phyloP scores from a whole-genome alignment of 768 basidiomycete genomes.

The Chiua virens region DNA sequence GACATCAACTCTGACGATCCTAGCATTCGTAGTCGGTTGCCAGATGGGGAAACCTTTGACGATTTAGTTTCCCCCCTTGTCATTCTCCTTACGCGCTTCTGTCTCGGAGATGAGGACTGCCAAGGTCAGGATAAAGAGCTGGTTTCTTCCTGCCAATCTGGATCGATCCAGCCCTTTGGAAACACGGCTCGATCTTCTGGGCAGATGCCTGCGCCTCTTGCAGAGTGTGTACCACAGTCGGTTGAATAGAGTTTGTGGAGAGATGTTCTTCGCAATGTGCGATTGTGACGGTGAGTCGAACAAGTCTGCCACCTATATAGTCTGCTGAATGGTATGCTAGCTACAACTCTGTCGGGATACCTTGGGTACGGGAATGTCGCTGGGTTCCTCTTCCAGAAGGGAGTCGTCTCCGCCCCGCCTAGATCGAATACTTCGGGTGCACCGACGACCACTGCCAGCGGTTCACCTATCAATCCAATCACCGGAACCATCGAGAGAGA shows the following conservation, averaged over 20 bases:
- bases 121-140: conserved; percentile 56
- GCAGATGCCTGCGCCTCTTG: conserved; percentile 77
- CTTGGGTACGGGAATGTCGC: conserved; percentile 96
- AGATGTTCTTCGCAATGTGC: conserved; percentile 83
- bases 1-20: conserved; percentile 61
- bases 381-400: conserved; percentile 91
- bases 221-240: conserved; percentile 69
- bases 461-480: conserved; percentile 73
- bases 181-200: conserved; percentile 68
- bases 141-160: conserved; percentile 73
- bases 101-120: conserved; percentile 60
- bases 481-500: conserved; percentile 65
- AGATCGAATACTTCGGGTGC: conserved; percentile 34
- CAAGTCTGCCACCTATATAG: neutral
- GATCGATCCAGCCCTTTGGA: conserved; percentile 82
- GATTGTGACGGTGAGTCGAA: conserved; percentile 62
- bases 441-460: conserved; percentile 34
- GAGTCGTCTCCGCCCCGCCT: conserved; percentile 64
- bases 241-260: conserved; percentile 77
- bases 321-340: conserved; percentile 35
- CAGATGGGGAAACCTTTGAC: conserved; percentile 60
- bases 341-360: conserved; percentile 68
- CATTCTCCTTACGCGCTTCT: conserved; percentile 71
- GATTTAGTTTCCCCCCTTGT: conserved; percentile 77
- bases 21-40: conserved; percentile 47